Conservation (phyloP, 2,329 filamentous ascomycete species). For the Lachnellula cervina region DNA sequence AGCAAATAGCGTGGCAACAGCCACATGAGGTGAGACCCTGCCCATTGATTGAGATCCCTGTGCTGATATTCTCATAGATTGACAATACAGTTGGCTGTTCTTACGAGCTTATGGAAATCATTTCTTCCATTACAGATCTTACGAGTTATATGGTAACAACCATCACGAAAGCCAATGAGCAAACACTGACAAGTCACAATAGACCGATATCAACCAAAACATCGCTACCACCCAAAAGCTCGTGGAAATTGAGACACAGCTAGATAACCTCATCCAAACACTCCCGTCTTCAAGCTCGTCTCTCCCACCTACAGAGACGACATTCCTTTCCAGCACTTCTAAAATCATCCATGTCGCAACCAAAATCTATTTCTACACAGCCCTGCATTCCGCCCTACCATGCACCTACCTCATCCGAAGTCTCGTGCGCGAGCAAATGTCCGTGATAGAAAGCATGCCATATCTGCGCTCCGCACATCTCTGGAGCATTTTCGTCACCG, state of each 20-base stretch:
- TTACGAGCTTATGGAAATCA: slow-evolving; percentile 8
- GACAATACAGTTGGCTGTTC: slow-evolving; percentile 8
- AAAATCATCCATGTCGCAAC: slow-evolving; percentile 8
- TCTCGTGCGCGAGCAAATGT: background rate
- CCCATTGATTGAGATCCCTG: no score
- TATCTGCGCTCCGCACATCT: slow-evolving; percentile 9
- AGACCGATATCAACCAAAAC: no score
- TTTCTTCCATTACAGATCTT: slow-evolving; percentile 13
- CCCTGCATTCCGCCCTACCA: slow-evolving; percentile 9
- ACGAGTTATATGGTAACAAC: slow-evolving; percentile 5
- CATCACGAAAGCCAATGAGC: background rate
- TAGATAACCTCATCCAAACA: no score
- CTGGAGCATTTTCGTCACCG: slow-evolving; percentile 16
- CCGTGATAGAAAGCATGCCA: slow-evolving; percentile 4
- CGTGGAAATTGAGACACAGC: no score
- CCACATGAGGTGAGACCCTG: slow-evolving; percentile 2
- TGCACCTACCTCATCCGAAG: slow-evolving; percentile 6
- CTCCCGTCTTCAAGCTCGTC: no score
- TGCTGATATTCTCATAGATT: no score
- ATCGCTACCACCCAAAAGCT: no score
- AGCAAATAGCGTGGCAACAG: slow-evolving; percentile 9
- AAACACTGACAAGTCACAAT: no score
- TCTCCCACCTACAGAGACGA: background rate
- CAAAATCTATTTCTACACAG: slow-evolving; percentile 14
- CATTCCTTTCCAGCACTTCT: slow-evolving; percentile 8